Evolutionary conservation across 371 early-diverging fungal species (phyloP).

Genomic region (Lichtheimia corymbifera): DNA sequence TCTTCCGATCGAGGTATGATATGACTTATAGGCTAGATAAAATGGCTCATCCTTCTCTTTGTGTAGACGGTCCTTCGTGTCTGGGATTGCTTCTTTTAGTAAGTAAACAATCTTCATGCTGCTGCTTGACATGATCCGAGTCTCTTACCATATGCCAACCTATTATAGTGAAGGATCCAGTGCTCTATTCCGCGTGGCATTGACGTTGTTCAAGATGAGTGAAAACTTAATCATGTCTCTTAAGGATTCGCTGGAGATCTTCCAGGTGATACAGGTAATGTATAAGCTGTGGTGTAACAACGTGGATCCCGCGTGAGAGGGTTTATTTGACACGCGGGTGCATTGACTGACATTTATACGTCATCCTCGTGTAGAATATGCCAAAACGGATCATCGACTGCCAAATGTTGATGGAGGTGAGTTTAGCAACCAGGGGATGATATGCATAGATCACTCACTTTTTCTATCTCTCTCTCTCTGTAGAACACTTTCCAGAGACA

Average conservation of each 20-base stretch:
- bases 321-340: not conserved
- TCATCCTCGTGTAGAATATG: slow-evolving; percentile 46
- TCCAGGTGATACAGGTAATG: slow-evolving; percentile 54
- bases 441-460: slow-evolving; percentile 4
- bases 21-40: not conserved
- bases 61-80: slow-evolving; percentile 65
- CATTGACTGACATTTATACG: not conserved
- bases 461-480: slow-evolving; percentile 14
- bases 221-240: slow-evolving; percentile 57
- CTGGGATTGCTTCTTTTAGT: slow-evolving; percentile 82
- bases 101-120: slow-evolving; percentile 20
- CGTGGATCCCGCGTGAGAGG: not conserved
- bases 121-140: not conserved
- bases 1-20: slow-evolving; percentile 69
- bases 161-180: slow-evolving; percentile 66
- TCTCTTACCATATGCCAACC: not conserved
- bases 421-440: not conserved
- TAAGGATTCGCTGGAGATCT: slow-evolving; percentile 63
- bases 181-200: slow-evolving; percentile 70
- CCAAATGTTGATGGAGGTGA: slow-evolving; percentile 64
- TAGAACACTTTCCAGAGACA: slow-evolving; percentile 45
- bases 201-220: slow-evolving; percentile 68
- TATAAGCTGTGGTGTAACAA: slow-evolving; percentile 4
- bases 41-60: not conserved
- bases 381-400: slow-evolving; percentile 67